These are phyloP conservation scores for Russula virescens DNA, from an alignment of 768 basidiomycete species.

Conservation along the genomic window DNA sequence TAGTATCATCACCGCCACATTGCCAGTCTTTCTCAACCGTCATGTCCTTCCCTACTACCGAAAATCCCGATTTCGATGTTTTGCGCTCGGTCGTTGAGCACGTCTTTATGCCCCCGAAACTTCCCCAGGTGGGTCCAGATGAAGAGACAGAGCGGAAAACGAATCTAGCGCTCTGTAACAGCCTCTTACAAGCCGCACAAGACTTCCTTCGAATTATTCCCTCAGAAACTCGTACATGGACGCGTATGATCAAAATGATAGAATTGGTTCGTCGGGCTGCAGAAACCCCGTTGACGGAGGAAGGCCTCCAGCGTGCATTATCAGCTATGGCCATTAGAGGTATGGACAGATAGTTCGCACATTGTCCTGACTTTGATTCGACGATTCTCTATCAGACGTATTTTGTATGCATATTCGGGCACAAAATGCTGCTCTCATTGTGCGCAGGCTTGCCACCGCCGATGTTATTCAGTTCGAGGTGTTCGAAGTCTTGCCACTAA, in stretches of 20 bases:
- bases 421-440: conserved; percentile 1
- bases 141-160: no score
- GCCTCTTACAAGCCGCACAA: background rate
- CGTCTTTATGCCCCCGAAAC: no score
- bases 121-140: no score
- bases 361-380: no score
- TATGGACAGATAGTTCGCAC: background rate
- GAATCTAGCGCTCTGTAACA: background rate
- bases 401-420: conserved; percentile 7
- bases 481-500: conserved; percentile 41
- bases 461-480: conserved; percentile 26
- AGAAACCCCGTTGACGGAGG: background rate
- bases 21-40: no score
- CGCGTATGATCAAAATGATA: conserved; percentile 1
- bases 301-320: background rate
- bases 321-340: background rate
- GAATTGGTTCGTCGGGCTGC: background rate
- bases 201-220: background rate
- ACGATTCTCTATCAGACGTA: background rate
- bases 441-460: background rate
- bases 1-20: no score
- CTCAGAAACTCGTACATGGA: background rate
- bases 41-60: no score
- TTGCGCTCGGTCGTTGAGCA: no score
- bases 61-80: no score